These are phyloP conservation scores for Leccinum imitatum DNA, from an alignment of 768 basidiomycete genomes.

Conservation along the genomic window DNA sequence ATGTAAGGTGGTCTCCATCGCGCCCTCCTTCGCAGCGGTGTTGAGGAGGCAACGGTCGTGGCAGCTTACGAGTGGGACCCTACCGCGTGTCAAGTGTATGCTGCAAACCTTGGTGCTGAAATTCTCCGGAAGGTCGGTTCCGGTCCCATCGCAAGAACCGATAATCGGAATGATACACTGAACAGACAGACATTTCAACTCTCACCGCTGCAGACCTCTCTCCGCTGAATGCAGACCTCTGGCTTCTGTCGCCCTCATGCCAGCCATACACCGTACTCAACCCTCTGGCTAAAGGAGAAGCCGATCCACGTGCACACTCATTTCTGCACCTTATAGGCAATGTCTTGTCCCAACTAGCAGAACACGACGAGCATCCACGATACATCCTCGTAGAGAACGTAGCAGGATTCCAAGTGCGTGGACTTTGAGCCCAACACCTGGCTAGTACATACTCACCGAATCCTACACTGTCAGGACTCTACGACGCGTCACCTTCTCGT, in stretches of 20 bases:
- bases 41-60: conserved; percentile 45
- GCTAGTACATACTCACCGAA: conserved; percentile 9
- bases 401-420: conserved; percentile 74
- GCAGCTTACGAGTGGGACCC: conserved; percentile 87
- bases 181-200: conserved; percentile 59
- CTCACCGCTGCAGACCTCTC: conserved; percentile 51
- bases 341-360: conserved; percentile 59
- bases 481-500: conserved; percentile 59
- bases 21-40: conserved; percentile 54
- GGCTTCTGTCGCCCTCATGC: conserved; percentile 82
- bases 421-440: neutral
- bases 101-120: conserved; percentile 51
- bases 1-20: conserved; percentile 67
- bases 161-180: conserved; percentile 1
- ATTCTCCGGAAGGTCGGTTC: conserved; percentile 39
- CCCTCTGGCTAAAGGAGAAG: conserved; percentile 64
- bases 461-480: conserved; percentile 49
- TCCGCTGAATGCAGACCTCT: conserved; percentile 53
- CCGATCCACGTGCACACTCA: conserved; percentile 72
- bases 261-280: conserved; percentile 84
- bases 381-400: conserved; percentile 78
- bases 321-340: conserved; percentile 68
- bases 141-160: neutral
- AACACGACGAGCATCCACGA: conserved; percentile 46
- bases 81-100: conserved; percentile 67